Base-by-base conservation (phyloP, 345 rosid genomes). In the Eucalyptus sp. region DNA sequence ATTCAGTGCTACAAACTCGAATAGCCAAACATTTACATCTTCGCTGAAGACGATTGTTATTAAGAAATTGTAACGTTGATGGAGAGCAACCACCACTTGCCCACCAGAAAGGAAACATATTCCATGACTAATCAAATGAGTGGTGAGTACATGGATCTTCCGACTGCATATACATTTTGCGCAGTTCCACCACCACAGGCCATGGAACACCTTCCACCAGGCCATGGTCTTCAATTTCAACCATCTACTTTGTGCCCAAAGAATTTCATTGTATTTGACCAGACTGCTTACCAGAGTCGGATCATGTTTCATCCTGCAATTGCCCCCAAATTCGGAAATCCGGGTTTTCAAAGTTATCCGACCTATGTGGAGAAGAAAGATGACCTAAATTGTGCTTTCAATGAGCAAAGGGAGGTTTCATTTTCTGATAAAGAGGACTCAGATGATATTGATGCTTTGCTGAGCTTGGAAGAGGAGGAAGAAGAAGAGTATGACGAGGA, bases 361-460 rank as follows among this genome's bases (percentile, higher is more conserved):
- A 87, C 91, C 10, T 91, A 89, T 43, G 83, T 92, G 29, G 93
- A 93, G 54, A 94, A 91, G 79, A 93, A 91, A 91, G 89, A 90
- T 68, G 93, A 86, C 76, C 91, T 90, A 31, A 90, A 87, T 86
- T 89, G 91, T 89, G 91, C 44, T 49, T 89, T 91, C 60, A 88
- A 88, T 89, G 90, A 68, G 88, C 94, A 89, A 43, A 93, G 92
- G 91, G 97, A 91, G 90, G 88, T 88, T 16, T 92, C 96, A 41
- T 90, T 92, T 88, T 93, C 95, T 88, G 87, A 90, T 86, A 93
- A 94, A 89, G 98, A 96, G 90, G 97, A 97, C 93, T 95, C 98
- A 6, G 96, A 94, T 90, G 99, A 97, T 91, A 96, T 97, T 62
- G 96, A 97, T 93, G 97, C 95, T 1, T 93, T 97, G 88, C 89